phyloP scores from a whole-genome alignment of 129 eudicot genomes.

The Lonicera japonica region DNA sequence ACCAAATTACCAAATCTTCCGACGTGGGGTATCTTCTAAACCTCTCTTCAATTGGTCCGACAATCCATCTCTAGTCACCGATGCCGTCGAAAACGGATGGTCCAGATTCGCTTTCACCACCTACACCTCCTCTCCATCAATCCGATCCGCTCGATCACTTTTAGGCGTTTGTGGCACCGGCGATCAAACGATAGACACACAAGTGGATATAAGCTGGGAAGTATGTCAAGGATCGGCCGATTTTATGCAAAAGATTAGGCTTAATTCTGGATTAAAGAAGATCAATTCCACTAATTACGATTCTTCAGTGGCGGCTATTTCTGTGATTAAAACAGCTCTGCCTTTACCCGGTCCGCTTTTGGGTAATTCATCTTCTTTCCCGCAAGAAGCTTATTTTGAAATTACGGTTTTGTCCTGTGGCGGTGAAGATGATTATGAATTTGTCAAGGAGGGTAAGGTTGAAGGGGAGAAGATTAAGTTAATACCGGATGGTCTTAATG shows the following conservation, averaged over 20 bases:
- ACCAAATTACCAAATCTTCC: conserved; percentile 41
- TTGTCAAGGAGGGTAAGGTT: conserved; percentile 11
- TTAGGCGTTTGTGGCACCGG: conserved; percentile 37
- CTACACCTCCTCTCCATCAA: conserved; percentile 31
- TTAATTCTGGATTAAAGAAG: conserved; percentile 44
- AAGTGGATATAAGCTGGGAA: conserved; percentile 68
- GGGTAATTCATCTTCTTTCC: conserved; percentile 58
- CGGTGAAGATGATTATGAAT: conserved; percentile 7
- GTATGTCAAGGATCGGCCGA: conserved; percentile 76
- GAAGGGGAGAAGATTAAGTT: conserved; percentile 56
- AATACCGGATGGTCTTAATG: conserved; percentile 37
- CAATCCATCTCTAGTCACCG: conserved; percentile 70
- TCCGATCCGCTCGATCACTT: conserved; percentile 40
- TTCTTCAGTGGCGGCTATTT: conserved; percentile 20
- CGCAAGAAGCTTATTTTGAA: conserved; percentile 92
- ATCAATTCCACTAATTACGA: not conserved
- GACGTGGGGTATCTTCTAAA: conserved; percentile 42
- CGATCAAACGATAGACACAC: conserved; percentile 16
- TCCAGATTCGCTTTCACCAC: conserved; percentile 66
- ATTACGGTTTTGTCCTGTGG: conserved; percentile 41
- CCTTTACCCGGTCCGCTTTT: conserved; percentile 89
- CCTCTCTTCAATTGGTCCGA: conserved; percentile 65
- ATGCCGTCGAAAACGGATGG: conserved; percentile 96
- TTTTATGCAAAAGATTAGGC: conserved; percentile 72
- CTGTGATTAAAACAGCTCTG: conserved; percentile 54